phyloP scores from a whole-genome alignment of 169 alveolate species.

The Fabrea salina region DNA sequence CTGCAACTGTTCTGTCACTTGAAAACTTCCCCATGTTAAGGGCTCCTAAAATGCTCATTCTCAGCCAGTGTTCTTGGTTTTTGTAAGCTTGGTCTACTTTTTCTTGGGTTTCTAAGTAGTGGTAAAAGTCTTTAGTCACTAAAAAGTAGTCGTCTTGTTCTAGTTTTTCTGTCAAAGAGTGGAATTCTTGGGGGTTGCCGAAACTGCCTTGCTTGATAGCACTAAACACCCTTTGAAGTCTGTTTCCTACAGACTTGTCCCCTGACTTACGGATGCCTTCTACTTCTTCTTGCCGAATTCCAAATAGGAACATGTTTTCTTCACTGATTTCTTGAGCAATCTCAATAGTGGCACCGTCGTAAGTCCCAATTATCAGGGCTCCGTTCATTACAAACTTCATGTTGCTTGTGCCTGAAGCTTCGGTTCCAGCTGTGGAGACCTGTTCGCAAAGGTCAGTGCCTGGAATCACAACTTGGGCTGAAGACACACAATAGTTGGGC shows the following conservation, averaged over 20 bases:
- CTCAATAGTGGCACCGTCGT: slow-evolving; percentile 96
- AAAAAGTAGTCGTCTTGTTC: slow-evolving; percentile 77
- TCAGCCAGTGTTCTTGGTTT: slow-evolving; percentile 78
- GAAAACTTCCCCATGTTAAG: slow-evolving; percentile 87
- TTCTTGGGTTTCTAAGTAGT: slow-evolving; percentile 83
- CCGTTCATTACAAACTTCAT: slow-evolving; percentile 97
- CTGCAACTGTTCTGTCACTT: slow-evolving; percentile 88
- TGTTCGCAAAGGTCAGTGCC: slow-evolving; percentile 92
- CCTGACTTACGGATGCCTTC: slow-evolving; percentile 77
- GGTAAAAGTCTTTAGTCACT: slow-evolving; percentile 82
- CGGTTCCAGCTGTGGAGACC: slow-evolving; percentile 94
- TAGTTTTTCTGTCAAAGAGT: slow-evolving; percentile 67
- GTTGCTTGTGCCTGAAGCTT: slow-evolving; percentile 94
- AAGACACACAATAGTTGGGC: slow-evolving; percentile 92
- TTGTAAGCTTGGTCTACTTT: slow-evolving; percentile 83
- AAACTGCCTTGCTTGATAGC: slow-evolving; percentile 80
- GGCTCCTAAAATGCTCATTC: slow-evolving; percentile 81
- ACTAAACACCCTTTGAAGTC: slow-evolving; percentile 85
- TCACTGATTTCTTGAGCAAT: slow-evolving; percentile 92
- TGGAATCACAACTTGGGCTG: slow-evolving; percentile 92
- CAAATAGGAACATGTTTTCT: slow-evolving; percentile 92
- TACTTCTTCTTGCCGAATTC: slow-evolving; percentile 87
- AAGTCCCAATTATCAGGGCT: slow-evolving; percentile 90
- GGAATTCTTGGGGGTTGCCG: slow-evolving; percentile 44
- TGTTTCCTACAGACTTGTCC: slow-evolving; percentile 75